These are phyloP conservation scores for Dichotomopilus funicola DNA, from an alignment of 2,329 filamentous ascomycete genomes.

Conservation along the genomic window DNA sequence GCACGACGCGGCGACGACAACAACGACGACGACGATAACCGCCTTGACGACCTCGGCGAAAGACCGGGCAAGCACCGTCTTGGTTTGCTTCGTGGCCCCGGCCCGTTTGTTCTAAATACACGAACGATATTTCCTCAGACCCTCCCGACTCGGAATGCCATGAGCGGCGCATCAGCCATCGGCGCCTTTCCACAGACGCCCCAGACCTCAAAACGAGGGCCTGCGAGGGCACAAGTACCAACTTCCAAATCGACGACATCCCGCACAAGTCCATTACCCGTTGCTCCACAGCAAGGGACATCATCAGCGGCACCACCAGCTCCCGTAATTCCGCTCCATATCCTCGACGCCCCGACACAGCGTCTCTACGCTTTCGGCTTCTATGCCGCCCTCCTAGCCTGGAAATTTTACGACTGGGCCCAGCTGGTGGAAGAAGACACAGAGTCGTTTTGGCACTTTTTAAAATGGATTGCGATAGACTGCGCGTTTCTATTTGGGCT, in stretches of 20 bases:
- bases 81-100: neutral
- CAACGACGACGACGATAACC: no score
- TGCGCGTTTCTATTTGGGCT: conserved; percentile 80
- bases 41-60: no score
- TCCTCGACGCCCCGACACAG: conserved; percentile 87
- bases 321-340: conserved; percentile 71
- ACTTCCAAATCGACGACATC: conserved; percentile 8
- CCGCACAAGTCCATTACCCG: conserved; percentile 32
- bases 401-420: conserved; percentile 82
- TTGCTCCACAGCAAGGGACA: conserved; percentile 39
- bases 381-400: conserved; percentile 69
- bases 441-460: conserved; percentile 80
- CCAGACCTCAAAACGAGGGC: conserved; percentile 18
- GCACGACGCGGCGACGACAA: no score
- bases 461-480: conserved; percentile 91
- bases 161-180: conserved; percentile 18
- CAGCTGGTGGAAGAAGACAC: conserved; percentile 72
- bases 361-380: conserved; percentile 79
- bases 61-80: no score
- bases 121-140: neutral
- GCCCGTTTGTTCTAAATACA: neutral
- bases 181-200: conserved; percentile 25
- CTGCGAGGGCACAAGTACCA: conserved; percentile 10
- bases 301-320: conserved; percentile 26
- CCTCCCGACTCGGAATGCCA: conserved; percentile 21